Base-by-base conservation (phyloP, 148 eudicot species). In the Limonium bicolor region DNA sequence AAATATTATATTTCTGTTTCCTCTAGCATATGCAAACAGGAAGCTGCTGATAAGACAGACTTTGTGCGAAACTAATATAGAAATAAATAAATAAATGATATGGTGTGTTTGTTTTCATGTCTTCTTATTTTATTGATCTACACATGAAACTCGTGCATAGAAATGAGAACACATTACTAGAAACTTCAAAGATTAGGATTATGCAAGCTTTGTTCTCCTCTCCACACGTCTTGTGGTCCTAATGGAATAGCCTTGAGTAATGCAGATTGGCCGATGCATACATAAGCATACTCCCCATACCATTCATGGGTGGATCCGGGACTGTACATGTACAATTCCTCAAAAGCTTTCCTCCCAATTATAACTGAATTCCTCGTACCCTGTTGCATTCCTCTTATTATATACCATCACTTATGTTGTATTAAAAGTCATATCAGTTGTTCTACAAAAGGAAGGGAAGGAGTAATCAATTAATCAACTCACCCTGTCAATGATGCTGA, bases 401-500 rank as follows among this genome's bases (percentile, higher is more conserved):
- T 11, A 29, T 29, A 29, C n/a, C n/a, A n/a, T n/a, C n/a, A n/a
- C n/a, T n/a, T n/a, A n/a, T n/a, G n/a, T n/a, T n/a, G n/a, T n/a
- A n/a, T n/a, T n/a, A n/a, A n/a, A n/a, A n/a, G n/a, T n/a, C n/a
- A n/a, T n/a, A n/a, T n/a, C n/a, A n/a, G n/a, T n/a, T n/a, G n/a
- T n/a, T n/a, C n/a, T n/a, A n/a, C n/a, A n/a, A n/a, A n/a, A n/a
- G n/a, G n/a, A n/a, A n/a, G n/a, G n/a, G n/a, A n/a, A n/a, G n/a
- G n/a, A n/a, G n/a, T n/a, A 15, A 9, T 8, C 42, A 40, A 56
- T n/a, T n/a, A n/a, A n/a, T n/a, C 31, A 24, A 37, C 39, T 47
- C 67, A 86, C 93, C 77, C 88, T 68, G 60, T 87, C 96, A 16
- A 87, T 62, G 41, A 82, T 54, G 20, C 79, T 87, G 53, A 82